Evolutionary conservation across 2,329 filamentous ascomycete genomes (phyloP), one percentile per base, ranked within the genome.

Genomic region (Furcasterigmium sp.): DNA sequence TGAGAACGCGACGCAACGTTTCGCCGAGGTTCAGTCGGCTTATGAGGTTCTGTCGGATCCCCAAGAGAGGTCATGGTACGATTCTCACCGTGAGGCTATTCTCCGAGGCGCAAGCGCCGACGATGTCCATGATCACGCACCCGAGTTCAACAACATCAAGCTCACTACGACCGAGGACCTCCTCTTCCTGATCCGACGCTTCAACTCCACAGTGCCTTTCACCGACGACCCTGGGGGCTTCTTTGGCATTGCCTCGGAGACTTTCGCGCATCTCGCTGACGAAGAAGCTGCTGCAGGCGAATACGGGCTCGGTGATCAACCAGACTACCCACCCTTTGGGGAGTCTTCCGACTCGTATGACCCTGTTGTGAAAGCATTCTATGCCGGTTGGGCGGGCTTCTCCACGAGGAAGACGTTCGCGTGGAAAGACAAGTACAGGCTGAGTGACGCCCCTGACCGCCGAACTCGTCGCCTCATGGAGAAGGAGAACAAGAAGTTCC

Each of bases 1-100:
- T 48, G 89, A 94, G 56, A 78, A 82, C 50, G 84, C 91, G 3
- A 98, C 93, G 2, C 78, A 74, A 52, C 81, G 84, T 41, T 98
- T 98, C 60, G 90, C 93, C 39, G 90, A 96, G 59, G 76, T 97
- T 21, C 91, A 96, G 62, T 78, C 90, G 28, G 93, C 93, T 37
- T 95, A 98, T 61, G 89, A 97, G 62, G 81, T 98, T n/a, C 78
- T 98, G 1, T 95, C 91, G 2, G 93, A 98, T 61, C 83, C 90
- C 10, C 91, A 98, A 61, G 93, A 98, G 63, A 82, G 93, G 53
- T 85, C 91, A 25, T 98, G 93, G 93, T 98, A 98, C 68, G 91
- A 98, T 65, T 90, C 90, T 3, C 93, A 98, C 60, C 84, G 89
- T 47, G 84, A 90, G 53, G 82, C 86, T 40, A 94, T 97, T 48